Evolutionary conservation across 805 yeast genomes (phyloP), one percentile per base, ranked within the genome.

Genomic region (Cyberlindnera suaveolens): DNA sequence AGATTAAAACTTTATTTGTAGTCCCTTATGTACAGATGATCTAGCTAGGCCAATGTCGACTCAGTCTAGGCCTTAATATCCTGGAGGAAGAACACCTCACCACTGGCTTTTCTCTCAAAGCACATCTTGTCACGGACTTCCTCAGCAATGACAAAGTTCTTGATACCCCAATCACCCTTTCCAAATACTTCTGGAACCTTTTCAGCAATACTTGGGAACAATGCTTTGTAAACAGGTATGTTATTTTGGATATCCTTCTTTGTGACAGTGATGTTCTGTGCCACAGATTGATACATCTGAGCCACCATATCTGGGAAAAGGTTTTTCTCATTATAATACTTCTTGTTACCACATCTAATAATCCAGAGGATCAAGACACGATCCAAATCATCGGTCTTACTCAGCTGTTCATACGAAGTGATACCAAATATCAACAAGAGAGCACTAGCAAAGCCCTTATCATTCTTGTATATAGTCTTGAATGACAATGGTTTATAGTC

Each of bases 301-400:
- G 52, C 49, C 16, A 82, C 69, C 71, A 83, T 82, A 3, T 67
- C 65, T 1, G 87, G 85, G 15, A 76, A 61, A 0, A 41, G 41
- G 26, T 42, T 42, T 3, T 49, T 60, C 5, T 43, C 53, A 13
- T 41, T 14, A 31, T 66, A 72, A 8, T 56, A 55, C 16, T 58
- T 59, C 26, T 64, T 66, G 56, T 80, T 82, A 44, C 68, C 64
- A 44, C 77, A 72, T 51, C 88, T 68, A 31, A 84, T 75, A 20
- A 84, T 64, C 77, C 82, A 85, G 33, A 85, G 60, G 17, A 81
- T 58, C 60, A 85, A 65, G 3, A 75, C 73, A 50, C 80, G 83
- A 43, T 80, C 81, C 44, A 78, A 63, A 37, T 78, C 68, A 34
- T 71, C 67, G 35, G 74, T 66, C 2, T 71, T 53, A 7, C 45